Conservation (phyloP, 2,329 filamentous ascomycete species). For the Macrophomina phaseolina region DNA sequence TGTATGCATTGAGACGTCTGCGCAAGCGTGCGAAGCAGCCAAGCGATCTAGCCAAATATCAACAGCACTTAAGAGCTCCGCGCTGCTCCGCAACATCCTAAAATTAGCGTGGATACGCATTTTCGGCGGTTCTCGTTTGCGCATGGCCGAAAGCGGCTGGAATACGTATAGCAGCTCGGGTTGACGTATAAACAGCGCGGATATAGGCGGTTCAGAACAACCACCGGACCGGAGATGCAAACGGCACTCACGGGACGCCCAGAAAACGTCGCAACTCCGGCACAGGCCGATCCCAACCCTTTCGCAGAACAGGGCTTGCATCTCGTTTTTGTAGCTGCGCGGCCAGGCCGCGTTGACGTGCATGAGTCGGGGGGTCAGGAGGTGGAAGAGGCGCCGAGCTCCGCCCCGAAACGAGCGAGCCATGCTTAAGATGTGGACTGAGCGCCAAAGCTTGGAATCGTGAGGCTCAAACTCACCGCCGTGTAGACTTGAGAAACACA, state of each 20-base stretch:
- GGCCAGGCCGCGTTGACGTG: neutral
- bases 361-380: neutral
- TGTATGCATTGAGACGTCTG: too few species aligned
- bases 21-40: too few species aligned
- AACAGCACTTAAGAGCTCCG: neutral
- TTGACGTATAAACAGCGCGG: neutral
- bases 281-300: neutral
- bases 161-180: neutral
- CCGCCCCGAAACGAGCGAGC: neutral
- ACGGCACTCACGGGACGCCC: too few species aligned
- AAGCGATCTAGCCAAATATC: neutral
- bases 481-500: neutral
- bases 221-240: neutral
- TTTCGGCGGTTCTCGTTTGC: neutral
- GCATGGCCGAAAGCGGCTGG: neutral
- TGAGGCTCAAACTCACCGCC: conserved; percentile 21
- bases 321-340: neutral
- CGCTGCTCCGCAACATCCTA: neutral
- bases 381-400: conserved; percentile 5
- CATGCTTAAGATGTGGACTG: neutral
- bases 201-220: neutral
- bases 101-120: neutral
- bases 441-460: neutral
- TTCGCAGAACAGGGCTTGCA: too few species aligned
- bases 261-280: neutral